phyloP scores from a whole-genome alignment of 1,284 basidiomycete species.

The Moniliella sp. region DNA sequence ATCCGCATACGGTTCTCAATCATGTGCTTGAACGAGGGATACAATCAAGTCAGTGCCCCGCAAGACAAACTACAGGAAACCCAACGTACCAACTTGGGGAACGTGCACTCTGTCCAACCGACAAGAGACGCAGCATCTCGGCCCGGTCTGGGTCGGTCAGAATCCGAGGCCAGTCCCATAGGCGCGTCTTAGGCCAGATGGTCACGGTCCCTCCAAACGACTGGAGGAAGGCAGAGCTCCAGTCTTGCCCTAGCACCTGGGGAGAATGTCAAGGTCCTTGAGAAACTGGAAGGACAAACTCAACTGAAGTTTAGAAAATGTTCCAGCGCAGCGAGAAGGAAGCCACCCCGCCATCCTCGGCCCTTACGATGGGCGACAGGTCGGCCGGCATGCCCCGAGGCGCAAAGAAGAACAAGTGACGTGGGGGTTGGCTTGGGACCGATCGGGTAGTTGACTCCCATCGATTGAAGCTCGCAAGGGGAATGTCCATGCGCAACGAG shows the following conservation, averaged over 20 bases:
- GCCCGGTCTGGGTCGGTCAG: conserved; percentile 23
- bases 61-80: too few relatives aligned
- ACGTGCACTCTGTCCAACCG: conserved; percentile 18
- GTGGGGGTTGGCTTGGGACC: too few relatives aligned
- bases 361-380: conserved; percentile 77
- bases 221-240: conserved; percentile 28
- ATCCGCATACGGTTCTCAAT: conserved; percentile 26
- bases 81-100: conserved; percentile 11
- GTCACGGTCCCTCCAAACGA: conserved; percentile 26
- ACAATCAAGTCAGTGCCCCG: too few relatives aligned
- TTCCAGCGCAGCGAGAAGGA: conserved; percentile 44
- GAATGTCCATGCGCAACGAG: conserved; percentile 55
- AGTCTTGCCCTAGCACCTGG: conserved; percentile 27
- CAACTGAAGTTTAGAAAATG: conserved; percentile 28
- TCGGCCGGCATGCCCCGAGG: conserved; percentile 77
- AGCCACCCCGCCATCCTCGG: conserved; percentile 61
- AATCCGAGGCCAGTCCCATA: conserved; percentile 26
- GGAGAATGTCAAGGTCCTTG: conserved; percentile 26
- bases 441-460: too few relatives aligned
- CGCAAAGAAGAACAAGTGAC: conserved; percentile 86
- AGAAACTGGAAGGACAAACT: conserved; percentile 30
- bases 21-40: conserved; percentile 28
- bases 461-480: conserved; percentile 55
- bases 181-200: conserved; percentile 23
- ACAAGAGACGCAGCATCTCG: conserved; percentile 21